Evolutionary conservation across 805 yeast species (phyloP).

Genomic region (Metschnikowia lachancei): DNA sequence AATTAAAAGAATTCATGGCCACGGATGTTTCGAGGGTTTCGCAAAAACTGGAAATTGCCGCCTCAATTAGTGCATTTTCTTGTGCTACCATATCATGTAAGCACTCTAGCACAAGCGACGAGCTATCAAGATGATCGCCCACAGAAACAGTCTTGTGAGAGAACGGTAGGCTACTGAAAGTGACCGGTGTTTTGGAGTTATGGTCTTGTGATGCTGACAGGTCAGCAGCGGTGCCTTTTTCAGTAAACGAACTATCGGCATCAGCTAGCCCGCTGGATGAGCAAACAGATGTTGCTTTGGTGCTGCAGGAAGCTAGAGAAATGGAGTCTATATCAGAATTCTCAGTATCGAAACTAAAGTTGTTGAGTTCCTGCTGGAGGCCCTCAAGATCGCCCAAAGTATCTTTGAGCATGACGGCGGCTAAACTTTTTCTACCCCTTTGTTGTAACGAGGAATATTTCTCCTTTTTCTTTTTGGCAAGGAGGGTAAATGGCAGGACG

Average conservation of each 20-base stretch:
- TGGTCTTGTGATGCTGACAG: too few relatives aligned
- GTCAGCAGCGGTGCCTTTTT: too few relatives aligned
- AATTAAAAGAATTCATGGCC: constrained; percentile 24
- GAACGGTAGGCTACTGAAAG: not conserved
- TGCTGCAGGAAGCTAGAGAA: constrained; percentile 6
- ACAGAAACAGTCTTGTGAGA: not conserved
- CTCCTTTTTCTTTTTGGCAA: too few relatives aligned
- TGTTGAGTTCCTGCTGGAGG: constrained; percentile 3
- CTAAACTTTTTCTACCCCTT: not conserved
- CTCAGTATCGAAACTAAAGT: not conserved
- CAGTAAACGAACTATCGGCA: too few relatives aligned
- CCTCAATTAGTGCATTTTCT: constrained; percentile 22
- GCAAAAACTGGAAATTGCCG: constrained; percentile 17
- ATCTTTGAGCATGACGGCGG: not conserved
- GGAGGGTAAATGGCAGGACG: too few relatives aligned
- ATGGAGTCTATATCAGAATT: constrained; percentile 6
- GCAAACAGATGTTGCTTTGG: constrained; percentile 9
- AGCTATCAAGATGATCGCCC: constrained; percentile 1
- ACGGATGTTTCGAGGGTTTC: constrained; percentile 19
- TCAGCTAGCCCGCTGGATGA: not conserved
- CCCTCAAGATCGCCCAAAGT: constrained; percentile 4
- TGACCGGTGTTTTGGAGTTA: not conserved
- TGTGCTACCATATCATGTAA: constrained; percentile 26
- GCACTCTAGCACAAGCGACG: constrained; percentile 25
- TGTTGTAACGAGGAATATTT: not conserved